Base-by-base conservation (phyloP, 2,329 filamentous ascomycete genomes). In the Colletotrichum sp. region DNA sequence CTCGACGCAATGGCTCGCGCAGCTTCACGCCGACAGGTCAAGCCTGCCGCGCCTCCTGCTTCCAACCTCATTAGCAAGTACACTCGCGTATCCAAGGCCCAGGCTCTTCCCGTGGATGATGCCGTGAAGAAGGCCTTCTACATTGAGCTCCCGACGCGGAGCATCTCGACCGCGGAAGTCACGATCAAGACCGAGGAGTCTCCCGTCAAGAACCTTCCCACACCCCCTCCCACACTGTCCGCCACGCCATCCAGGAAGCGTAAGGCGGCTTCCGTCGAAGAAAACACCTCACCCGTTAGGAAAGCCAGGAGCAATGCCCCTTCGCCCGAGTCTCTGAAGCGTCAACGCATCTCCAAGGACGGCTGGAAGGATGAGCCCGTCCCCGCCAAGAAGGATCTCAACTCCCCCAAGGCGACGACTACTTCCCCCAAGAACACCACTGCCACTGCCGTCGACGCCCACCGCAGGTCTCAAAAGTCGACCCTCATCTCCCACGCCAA, bases 381-480 rank as follows among this genome's bases (percentile, higher is more conserved):
- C 16, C 75, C 74, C 62, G 75, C 78, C n/a, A 70, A 76, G 60
- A 60, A 72, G 32, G 67, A 78, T 7, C 59, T 68, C n/a, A 70
- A 63, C 12, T 36, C 72, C 3, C n/a, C 52, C 21, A 26, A 49
- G 30, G 24, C 68, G 3, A 44, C 63, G n/a, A 36, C 52, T 49
- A 55, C 59, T 30, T 66, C 44, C 62, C 60, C 39, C 18, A 75
- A 77, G 57, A 71, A 72, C 52, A 67, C 52, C 8, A 8, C 52
- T 13, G 16, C 68, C 8, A 63, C 67, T 13, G 32, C 67, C 18
- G 52, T 32, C 49, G 64, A 69, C 28, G 62, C 44, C 52, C 72
- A 63, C 32, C 80, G 78, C 63, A 79, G 79, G 44, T 80, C 84
- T 55, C 84, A 79, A 70, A 77, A 81, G 65, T 79, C 81, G 72